Conservation (phyloP, 768 basidiomycete genomes). For the Mycena amicta region DNA sequence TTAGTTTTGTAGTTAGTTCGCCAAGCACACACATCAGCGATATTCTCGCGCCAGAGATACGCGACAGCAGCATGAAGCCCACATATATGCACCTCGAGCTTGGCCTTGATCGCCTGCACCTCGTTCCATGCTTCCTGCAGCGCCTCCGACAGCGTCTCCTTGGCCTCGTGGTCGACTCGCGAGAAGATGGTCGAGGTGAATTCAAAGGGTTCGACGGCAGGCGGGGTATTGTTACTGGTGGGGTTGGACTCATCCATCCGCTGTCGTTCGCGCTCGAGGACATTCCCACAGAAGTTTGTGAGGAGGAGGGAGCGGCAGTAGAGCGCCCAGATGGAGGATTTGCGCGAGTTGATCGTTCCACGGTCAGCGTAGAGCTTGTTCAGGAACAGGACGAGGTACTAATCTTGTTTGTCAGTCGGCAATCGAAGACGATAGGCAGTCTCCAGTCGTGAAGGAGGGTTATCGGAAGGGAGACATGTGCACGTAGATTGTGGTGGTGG, state of each 20-base stretch:
- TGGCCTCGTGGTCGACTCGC: slow-evolving; percentile 33
- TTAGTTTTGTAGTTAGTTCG: no score
- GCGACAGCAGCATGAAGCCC: slow-evolving; percentile 49
- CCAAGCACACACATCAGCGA: slow-evolving; percentile 45
- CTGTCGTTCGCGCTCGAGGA: slow-evolving; percentile 5
- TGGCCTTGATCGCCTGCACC: slow-evolving; percentile 46
- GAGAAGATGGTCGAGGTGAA: not conserved
- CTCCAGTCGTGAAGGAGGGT: slow-evolving; percentile 26
- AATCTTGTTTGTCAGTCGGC: not conserved
- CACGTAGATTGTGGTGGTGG: slow-evolving; percentile 24
- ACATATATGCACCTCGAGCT: slow-evolving; percentile 52
- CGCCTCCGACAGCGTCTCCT: slow-evolving; percentile 45
- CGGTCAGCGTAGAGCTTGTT: slow-evolving; percentile 43
- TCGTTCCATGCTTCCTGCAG: slow-evolving; percentile 53
- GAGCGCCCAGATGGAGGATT: slow-evolving; percentile 59
- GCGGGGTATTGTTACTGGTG: not conserved
- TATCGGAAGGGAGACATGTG: slow-evolving; percentile 34
- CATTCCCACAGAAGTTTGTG: slow-evolving; percentile 32
- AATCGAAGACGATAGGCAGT: slow-evolving; percentile 33
- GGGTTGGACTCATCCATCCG: not conserved
- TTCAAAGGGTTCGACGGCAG: not conserved
- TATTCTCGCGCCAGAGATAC: slow-evolving; percentile 51
- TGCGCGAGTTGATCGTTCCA: slow-evolving; percentile 37
- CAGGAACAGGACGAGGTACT: slow-evolving; percentile 50
- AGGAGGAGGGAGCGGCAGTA: slow-evolving; percentile 61